Evolutionary conservation across 257 asterid species (phyloP).

Genomic region (Haberlea rhodopensis): DNA sequence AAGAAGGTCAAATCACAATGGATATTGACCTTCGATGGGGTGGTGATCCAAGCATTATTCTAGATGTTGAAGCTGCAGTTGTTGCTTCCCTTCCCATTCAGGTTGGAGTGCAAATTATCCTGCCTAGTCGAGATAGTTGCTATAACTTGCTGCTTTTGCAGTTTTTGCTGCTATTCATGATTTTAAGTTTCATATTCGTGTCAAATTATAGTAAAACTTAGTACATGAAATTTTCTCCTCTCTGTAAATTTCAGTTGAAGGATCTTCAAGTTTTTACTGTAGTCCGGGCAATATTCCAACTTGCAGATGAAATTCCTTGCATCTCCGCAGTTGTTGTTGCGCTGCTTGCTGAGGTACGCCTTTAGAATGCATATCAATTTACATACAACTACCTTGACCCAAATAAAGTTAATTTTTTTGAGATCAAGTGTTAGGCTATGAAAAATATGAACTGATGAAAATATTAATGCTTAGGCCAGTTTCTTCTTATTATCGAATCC

Average conservation of each 20-base stretch:
- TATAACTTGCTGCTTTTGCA: neutral
- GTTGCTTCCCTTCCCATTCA: constrained; percentile 98
- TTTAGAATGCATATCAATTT: constrained; percentile 1
- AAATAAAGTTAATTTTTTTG: constrained; percentile 1
- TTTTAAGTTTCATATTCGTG: neutral
- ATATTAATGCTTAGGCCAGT: neutral
- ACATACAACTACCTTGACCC: neutral
- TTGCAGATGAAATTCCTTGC: constrained; percentile 95
- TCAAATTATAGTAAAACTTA: constrained; percentile 7
- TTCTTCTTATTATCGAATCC: neutral
- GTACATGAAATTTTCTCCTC: constrained; percentile 12
- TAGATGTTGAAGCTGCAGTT: constrained; percentile 92
- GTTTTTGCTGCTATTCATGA: constrained; percentile 3
- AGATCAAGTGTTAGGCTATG: neutral
- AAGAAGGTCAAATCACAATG: constrained; percentile 97
- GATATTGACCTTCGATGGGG: constrained; percentile 99
- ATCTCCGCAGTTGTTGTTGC: constrained; percentile 99
- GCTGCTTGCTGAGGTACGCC: constrained; percentile 84
- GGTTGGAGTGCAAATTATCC: constrained; percentile 40
- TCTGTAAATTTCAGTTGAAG: constrained; percentile 67
- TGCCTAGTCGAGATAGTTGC: neutral
- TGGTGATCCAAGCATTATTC: constrained; percentile 92
- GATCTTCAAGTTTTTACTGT: constrained; percentile 95
- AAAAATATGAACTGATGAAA: neutral
- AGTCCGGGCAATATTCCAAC: constrained; percentile 94